Conservation (phyloP, 768 basidiomycete species). For the Coprinopsis cinerea region DNA sequence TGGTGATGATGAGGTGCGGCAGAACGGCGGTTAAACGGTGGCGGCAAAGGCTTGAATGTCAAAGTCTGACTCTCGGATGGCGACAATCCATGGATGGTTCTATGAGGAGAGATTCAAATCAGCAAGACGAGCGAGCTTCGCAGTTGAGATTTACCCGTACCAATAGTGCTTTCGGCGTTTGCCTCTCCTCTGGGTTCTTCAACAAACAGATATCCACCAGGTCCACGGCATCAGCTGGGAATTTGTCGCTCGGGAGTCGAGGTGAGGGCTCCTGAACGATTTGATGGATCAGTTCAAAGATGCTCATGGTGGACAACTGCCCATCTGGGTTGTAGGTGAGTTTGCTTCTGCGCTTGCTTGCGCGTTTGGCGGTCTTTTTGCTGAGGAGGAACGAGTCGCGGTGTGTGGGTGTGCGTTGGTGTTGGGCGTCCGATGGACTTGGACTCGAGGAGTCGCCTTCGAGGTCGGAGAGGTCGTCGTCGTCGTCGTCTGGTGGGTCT, state of each 20-base stretch:
- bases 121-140: not conserved
- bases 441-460: too few relatives aligned
- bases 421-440: not conserved
- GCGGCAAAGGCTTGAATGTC: constrained; percentile 78
- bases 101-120: constrained; percentile 20
- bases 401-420: constrained; percentile 28
- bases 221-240: constrained; percentile 65
- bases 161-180: constrained; percentile 81
- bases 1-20: not conserved
- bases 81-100: constrained; percentile 72
- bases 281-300: constrained; percentile 93
- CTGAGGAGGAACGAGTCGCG: constrained; percentile 27
- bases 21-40: constrained; percentile 46
- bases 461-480: constrained; percentile 55
- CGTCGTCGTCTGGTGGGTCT: constrained; percentile 61
- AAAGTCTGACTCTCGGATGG: constrained; percentile 50
- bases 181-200: constrained; percentile 82
- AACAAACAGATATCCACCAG: constrained; percentile 88
- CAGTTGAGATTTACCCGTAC: constrained; percentile 36
- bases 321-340: constrained; percentile 83
- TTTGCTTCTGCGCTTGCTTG: constrained; percentile 66
- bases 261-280: constrained; percentile 99
- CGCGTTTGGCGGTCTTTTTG: constrained; percentile 46
- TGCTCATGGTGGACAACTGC: constrained; percentile 94
- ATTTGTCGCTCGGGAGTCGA: constrained; percentile 59